Evolutionary conservation across 2,329 filamentous ascomycete genomes (phyloP).

Genomic region (Colletotrichum abscissum): DNA sequence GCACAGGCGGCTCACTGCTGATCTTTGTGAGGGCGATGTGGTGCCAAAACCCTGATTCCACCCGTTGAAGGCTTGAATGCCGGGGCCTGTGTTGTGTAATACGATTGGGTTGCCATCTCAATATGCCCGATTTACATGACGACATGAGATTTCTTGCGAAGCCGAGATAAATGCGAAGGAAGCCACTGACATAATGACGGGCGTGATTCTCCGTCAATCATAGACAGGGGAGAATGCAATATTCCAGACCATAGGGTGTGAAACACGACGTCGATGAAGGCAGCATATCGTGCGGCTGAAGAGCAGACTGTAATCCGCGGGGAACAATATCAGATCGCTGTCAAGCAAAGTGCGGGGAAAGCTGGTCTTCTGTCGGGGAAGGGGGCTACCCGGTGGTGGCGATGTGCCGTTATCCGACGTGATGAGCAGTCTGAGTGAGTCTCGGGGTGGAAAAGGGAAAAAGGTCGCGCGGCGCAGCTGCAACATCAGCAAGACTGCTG

Average conservation of each 20-base stretch:
- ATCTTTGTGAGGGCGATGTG: neutral
- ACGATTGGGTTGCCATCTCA: neutral
- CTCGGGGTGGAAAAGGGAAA: neutral
- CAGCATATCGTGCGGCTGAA: conserved; percentile 22
- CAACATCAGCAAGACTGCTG: conserved; percentile 4
- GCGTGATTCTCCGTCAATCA: conserved; percentile 26
- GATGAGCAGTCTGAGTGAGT: neutral
- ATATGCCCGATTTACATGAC: neutral
- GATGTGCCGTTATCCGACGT: conserved; percentile 21
- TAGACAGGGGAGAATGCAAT: neutral
- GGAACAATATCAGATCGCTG: neutral
- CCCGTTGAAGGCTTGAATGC: neutral
- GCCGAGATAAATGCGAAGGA: neutral
- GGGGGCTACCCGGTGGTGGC: neutral
- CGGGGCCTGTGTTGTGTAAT: neutral
- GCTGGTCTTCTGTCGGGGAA: neutral
- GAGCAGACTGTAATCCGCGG: neutral
- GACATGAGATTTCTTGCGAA: neutral
- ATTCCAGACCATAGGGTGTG: neutral
- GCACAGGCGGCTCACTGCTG: conserved; percentile 1
- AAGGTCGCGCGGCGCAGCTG: conserved; percentile 20
- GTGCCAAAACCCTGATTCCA: conserved; percentile 2
- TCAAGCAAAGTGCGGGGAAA: conserved; percentile 11
- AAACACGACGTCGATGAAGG: conserved; percentile 1
- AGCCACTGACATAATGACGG: neutral